These are phyloP conservation scores for Cordyceps tenuipes DNA, from an alignment of 2,329 filamentous ascomycete species.

Conservation along the genomic window DNA sequence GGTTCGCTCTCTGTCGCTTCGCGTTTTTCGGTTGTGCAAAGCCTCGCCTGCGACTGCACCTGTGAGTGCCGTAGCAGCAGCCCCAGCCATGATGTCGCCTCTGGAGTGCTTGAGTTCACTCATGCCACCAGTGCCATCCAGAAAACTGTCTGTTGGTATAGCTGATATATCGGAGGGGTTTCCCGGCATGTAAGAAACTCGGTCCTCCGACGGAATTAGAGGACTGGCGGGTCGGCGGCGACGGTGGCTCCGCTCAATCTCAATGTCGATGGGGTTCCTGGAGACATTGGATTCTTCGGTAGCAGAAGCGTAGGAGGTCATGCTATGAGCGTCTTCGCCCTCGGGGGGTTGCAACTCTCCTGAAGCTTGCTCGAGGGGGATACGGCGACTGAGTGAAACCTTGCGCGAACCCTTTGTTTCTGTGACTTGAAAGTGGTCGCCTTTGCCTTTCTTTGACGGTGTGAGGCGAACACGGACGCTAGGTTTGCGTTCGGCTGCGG, in stretches of 20 bases:
- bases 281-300: conserved; percentile 73
- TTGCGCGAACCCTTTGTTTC: conserved; percentile 68
- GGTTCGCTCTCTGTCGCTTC: conserved; percentile 34
- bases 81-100: conserved; percentile 29
- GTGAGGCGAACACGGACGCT: conserved; percentile 76
- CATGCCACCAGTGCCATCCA: conserved; percentile 47
- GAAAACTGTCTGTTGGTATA: conserved; percentile 54
- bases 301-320: conserved; percentile 67
- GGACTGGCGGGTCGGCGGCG: conserved; percentile 60
- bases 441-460: conserved; percentile 60
- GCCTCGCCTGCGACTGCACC: conserved; percentile 15
- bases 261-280: conserved; percentile 76
- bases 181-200: conserved; percentile 46
- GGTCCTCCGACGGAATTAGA: conserved; percentile 50
- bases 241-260: conserved; percentile 59
- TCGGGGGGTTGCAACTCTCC: conserved; percentile 36
- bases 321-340: conserved; percentile 55
- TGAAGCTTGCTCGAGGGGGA: conserved; percentile 40
- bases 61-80: conserved; percentile 24
- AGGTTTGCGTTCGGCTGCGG: conserved; percentile 59
- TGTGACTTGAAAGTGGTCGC: conserved; percentile 80
- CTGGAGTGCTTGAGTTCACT: conserved; percentile 34
- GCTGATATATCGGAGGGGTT: conserved; percentile 80
- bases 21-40: conserved; percentile 35
- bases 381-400: conserved; percentile 47